Conservation (phyloP, 148 eudicot genomes). For the Fagopyrum tataricum region DNA sequence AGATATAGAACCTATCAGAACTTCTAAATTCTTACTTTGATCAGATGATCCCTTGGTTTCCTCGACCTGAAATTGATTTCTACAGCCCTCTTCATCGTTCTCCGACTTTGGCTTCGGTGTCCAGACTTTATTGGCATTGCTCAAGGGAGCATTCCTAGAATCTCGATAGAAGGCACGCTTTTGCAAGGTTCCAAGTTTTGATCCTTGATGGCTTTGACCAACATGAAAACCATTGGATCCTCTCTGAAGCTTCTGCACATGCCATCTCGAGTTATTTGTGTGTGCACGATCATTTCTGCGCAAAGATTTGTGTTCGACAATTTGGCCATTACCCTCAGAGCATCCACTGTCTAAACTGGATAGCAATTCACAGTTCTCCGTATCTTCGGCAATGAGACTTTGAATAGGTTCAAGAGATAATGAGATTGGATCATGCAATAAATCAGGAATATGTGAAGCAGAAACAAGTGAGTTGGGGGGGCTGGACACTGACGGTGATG, state of each 20-base stretch:
- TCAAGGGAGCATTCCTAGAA: constrained; percentile 24
- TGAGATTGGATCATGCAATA: constrained; percentile 15
- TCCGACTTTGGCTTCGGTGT: constrained; percentile 52
- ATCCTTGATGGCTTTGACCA: constrained; percentile 34
- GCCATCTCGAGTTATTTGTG: constrained; percentile 38
- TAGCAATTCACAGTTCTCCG: constrained; percentile 24
- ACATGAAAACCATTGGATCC: constrained; percentile 32
- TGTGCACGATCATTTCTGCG: constrained; percentile 28
- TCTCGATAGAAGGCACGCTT: constrained; percentile 41
- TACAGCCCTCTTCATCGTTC: constrained; percentile 28
- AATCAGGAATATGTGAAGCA: constrained; percentile 21
- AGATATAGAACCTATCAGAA: constrained; percentile 83
- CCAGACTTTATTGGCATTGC: constrained; percentile 54
- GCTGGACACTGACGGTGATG: constrained; percentile 35
- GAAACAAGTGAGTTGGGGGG: constrained; percentile 28
- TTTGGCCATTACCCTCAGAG: constrained; percentile 26
- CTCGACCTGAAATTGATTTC: constrained; percentile 18
- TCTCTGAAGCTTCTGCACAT: constrained; percentile 49
- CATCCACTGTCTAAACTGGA: constrained; percentile 25
- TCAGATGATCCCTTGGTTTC: constrained; percentile 21
- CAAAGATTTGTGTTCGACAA: constrained; percentile 26
- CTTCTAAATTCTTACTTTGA: constrained; percentile 36
- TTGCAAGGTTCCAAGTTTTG: constrained; percentile 33
- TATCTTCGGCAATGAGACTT: constrained; percentile 27
- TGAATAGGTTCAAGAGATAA: constrained; percentile 30